Evolutionary conservation across 1,284 basidiomycete genomes (phyloP), one percentile per base, ranked within the genome.

Genomic region (Fomitopsis schrenkii): DNA sequence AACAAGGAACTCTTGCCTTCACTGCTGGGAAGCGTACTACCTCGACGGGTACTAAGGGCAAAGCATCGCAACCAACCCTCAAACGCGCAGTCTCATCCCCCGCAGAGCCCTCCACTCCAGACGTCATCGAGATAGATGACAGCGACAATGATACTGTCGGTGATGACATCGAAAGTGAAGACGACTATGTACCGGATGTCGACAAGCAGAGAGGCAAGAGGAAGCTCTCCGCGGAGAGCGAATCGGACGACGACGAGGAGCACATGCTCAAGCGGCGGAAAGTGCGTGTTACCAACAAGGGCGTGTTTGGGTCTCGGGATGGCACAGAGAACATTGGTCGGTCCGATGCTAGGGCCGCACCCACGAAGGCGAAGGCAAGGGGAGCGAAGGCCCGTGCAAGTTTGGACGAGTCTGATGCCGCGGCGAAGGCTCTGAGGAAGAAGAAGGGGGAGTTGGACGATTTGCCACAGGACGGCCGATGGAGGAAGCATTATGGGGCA

Each of bases 381-480:
- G 7, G 36, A 46, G 12, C 64, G 36, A 55, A 42, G 59, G 67
- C 30, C 68, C 64, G 56, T 19, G 46, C 58, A 30, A 59, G 52
- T 38, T 33, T 26, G 26, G 59, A 60, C 26, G 33, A 59, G 63
- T 44, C 17, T 14, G 54, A 57, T 22, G 55, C 61, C 12, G 59
- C 57, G 12, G 57, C 59, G 12, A 64, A 65, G 26, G 66, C 61
- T 33, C 69, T 68, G 59, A 67, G 68, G 60, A 64, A 55, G 61
- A 69, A 60, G 69, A 72, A 59, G 59, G 66, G 64, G 65, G 69
- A 57, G 45, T 65, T 78, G 59, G 71, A 75, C 60, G 66, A 81
- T 41, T 73, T 80, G 56, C 78, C 81, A 56, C 85, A 83, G 63
- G 75, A 77, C 54, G 68, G 74, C 44, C 78, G 76, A 55, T 91